Percentiles rank a stretch among this genome's conserved stretches.
These are phyloP conservation scores for Pseudogymnoascus sp. DNA, from an alignment of 2,329 filamentous ascomycete species.

Conservation along the genomic window DNA sequence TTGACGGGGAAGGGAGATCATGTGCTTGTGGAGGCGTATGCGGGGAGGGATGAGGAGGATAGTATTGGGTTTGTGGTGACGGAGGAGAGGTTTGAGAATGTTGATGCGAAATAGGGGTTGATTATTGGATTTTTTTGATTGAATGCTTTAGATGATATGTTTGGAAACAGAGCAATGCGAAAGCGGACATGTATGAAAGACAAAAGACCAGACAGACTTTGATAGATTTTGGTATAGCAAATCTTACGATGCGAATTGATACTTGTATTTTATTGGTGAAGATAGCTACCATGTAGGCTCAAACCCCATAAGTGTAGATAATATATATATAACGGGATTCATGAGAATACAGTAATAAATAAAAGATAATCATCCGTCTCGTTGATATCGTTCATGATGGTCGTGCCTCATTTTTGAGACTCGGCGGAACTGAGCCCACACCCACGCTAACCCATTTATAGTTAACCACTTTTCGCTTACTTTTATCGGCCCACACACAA, in stretches of 20 bases:
- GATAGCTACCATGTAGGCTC: background rate
- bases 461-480: conserved; percentile 5
- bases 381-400: background rate
- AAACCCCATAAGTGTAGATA: background rate
- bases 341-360: background rate
- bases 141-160: background rate
- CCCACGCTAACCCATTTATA: background rate
- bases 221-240: background rate
- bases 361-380: background rate
- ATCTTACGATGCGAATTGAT: background rate
- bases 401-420: background rate
- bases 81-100: conserved; percentile 5
- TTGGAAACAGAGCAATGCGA: background rate
- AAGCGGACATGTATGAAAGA: background rate
- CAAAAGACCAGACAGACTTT: background rate
- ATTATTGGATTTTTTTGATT: background rate
- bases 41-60: background rate
- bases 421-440: background rate
- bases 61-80: background rate
- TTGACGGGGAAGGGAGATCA: background rate
- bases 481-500: conserved; percentile 9
- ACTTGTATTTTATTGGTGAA: background rate
- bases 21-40: background rate
- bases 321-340: too few species aligned
- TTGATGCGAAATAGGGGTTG: background rate